These are phyloP conservation scores for Cutaneotrichosporon dermatis DNA, from an alignment of 1,284 basidiomycete species.

Conservation along the genomic window DNA sequence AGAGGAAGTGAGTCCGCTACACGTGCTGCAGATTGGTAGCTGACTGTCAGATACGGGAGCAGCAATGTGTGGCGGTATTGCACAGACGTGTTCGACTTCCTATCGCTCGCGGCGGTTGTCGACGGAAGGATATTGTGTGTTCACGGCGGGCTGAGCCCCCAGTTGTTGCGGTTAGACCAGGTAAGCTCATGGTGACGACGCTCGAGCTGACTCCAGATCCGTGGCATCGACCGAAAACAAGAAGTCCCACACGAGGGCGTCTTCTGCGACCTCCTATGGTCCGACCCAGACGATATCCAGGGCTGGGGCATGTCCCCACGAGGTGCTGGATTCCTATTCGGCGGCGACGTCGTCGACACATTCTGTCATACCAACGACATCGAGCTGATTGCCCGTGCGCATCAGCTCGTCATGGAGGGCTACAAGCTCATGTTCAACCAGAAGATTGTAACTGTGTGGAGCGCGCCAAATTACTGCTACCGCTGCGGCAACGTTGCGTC, in stretches of 20 bases:
- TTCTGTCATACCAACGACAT: slow-evolving; percentile 90
- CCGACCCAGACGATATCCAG: slow-evolving; percentile 91
- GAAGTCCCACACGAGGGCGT: slow-evolving; percentile 99
- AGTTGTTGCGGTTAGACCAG: slow-evolving; percentile 77
- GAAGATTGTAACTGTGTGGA: slow-evolving; percentile 97
- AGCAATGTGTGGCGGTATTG: slow-evolving; percentile 97
- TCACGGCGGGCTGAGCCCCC: slow-evolving; percentile 89
- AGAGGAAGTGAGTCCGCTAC: slow-evolving; percentile 61
- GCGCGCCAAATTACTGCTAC: slow-evolving; percentile 98
- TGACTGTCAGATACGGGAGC: slow-evolving; percentile 62
- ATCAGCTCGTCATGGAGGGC: slow-evolving; percentile 97
- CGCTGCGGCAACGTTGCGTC: slow-evolving; percentile 91
- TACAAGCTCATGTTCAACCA: slow-evolving; percentile 98
- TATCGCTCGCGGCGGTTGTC: slow-evolving; percentile 88
- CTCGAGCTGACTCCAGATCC: slow-evolving; percentile 60
- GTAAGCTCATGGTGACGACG: slow-evolving; percentile 53
- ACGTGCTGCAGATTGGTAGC: background rate
- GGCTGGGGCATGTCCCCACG: slow-evolving; percentile 97
- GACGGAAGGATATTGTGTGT: slow-evolving; percentile 91
- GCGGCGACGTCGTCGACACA: slow-evolving; percentile 80
- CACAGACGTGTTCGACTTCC: slow-evolving; percentile 97
- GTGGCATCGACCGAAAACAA: slow-evolving; percentile 91
- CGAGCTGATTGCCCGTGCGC: slow-evolving; percentile 91
- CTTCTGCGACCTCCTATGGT: slow-evolving; percentile 98
- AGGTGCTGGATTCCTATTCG: slow-evolving; percentile 93